phyloP scores from a whole-genome alignment of 164 flowering plant species.

The Platanus orientalis region DNA sequence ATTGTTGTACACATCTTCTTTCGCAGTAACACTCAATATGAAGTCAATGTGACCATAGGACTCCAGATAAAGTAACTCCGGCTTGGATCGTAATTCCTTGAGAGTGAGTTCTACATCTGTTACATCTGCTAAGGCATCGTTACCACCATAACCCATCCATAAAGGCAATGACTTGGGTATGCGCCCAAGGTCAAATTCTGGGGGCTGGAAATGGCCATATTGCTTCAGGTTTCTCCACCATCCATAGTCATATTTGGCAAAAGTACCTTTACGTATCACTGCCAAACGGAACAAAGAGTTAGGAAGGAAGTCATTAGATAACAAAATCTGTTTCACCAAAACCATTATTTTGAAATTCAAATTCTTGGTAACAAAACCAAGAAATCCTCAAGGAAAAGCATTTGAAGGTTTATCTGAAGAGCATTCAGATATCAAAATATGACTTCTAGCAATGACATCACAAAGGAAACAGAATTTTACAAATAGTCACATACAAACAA shows the following conservation, averaged over 20 bases:
- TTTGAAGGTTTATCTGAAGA: too few relatives aligned
- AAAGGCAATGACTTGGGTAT: slow-evolving; percentile 76
- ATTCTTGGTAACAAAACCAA: too few relatives aligned
- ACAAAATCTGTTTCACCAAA: too few relatives aligned
- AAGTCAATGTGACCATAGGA: slow-evolving; percentile 86
- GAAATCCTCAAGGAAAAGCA: too few relatives aligned
- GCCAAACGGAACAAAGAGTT: too few relatives aligned
- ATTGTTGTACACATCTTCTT: slow-evolving; percentile 57
- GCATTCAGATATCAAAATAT: too few relatives aligned
- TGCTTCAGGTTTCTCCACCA: slow-evolving; percentile 47
- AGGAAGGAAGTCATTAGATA: too few relatives aligned
- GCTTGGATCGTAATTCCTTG: slow-evolving; percentile 49
- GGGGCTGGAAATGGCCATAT: slow-evolving; percentile 62
- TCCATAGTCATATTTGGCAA: slow-evolving; percentile 85
- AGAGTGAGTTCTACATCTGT: slow-evolving; percentile 66
- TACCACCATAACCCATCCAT: slow-evolving; percentile 93
- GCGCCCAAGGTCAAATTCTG: slow-evolving; percentile 53
- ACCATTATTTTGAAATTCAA: too few relatives aligned
- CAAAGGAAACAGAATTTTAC: too few relatives aligned
- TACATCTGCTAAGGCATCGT: slow-evolving; percentile 71
- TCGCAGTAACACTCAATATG: slow-evolving; percentile 51
- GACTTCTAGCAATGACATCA: too few relatives aligned
- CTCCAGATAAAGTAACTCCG: slow-evolving; percentile 68
- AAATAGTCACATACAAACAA: too few relatives aligned
- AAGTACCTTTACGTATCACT: slow-evolving; percentile 17